phyloP scores from a whole-genome alignment of 495 filamentous ascomycete species.

The Aspergillus baeticus region DNA sequence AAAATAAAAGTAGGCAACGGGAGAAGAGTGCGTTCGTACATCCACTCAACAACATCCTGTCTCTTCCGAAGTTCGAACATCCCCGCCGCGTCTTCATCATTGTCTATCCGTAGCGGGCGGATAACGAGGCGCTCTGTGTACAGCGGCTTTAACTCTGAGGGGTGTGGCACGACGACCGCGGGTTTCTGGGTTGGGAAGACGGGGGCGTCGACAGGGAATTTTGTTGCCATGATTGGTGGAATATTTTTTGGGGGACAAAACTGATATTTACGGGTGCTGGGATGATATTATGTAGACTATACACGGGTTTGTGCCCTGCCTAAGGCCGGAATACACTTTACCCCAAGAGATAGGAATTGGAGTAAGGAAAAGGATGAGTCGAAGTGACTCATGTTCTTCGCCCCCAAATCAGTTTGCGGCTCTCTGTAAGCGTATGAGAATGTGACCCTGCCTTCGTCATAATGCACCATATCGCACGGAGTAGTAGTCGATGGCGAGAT shows the following conservation, averaged over 20 bases:
- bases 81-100: constrained; percentile 17
- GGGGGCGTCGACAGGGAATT: neutral
- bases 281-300: too few species aligned
- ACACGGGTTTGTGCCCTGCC: too few species aligned
- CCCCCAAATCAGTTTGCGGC: too few species aligned
- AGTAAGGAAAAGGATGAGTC: too few species aligned
- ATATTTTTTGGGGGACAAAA: neutral
- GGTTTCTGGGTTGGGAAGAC: constrained; percentile 4
- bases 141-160: constrained; percentile 9
- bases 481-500: too few species aligned
- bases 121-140: constrained; percentile 22
- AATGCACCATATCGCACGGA: too few species aligned
- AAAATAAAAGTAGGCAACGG: neutral
- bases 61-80: constrained; percentile 22
- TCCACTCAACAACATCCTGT: constrained; percentile 28
- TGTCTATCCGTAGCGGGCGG: constrained; percentile 12
- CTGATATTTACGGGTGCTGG: too few species aligned
- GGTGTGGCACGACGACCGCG: constrained; percentile 18
- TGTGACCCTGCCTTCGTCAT: too few species aligned
- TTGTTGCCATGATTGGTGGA: neutral
- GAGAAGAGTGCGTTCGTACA: constrained; percentile 17
- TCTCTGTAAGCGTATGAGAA: too few species aligned
- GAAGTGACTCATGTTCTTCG: too few species aligned
- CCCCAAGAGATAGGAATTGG: too few species aligned
- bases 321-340: too few species aligned